Conservation (phyloP, 768 basidiomycete genomes). For the Favolaschia claudopus region DNA sequence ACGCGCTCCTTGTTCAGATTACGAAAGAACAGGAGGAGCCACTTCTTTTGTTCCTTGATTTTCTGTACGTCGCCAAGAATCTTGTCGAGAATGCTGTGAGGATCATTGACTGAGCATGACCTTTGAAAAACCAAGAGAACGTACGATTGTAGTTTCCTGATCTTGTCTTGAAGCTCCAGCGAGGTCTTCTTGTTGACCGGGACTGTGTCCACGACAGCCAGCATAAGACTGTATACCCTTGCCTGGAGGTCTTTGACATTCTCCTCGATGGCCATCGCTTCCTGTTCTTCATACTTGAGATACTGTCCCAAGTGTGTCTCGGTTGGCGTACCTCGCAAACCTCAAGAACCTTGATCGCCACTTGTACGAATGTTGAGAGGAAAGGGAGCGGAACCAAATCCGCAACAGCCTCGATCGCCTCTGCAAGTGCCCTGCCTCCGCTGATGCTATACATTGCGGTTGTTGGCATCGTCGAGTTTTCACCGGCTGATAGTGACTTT, state of each 20-base stretch:
- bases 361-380: slow-evolving; percentile 1
- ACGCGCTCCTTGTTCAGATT: neutral
- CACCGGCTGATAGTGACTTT: too few relatives aligned
- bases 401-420: neutral
- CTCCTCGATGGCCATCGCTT: neutral
- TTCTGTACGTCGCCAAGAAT: neutral
- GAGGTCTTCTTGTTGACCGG: neutral
- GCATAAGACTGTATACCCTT: neutral
- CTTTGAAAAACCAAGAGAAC: neutral
- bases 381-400: neutral
- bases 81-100: neutral
- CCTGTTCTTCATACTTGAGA: neutral
- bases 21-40: neutral
- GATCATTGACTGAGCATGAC: neutral
- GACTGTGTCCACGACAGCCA: neutral
- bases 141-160: neutral
- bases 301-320: too few relatives aligned
- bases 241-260: slow-evolving; percentile 1
- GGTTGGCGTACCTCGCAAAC: neutral
- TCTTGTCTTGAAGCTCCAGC: neutral
- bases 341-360: slow-evolving; percentile 8
- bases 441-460: neutral
- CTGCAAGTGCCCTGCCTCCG: neutral
- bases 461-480: neutral
- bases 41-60: slow-evolving; percentile 1